Base-by-base conservation (phyloP, 257 asterid species). In the Solanum paucissectum region DNA sequence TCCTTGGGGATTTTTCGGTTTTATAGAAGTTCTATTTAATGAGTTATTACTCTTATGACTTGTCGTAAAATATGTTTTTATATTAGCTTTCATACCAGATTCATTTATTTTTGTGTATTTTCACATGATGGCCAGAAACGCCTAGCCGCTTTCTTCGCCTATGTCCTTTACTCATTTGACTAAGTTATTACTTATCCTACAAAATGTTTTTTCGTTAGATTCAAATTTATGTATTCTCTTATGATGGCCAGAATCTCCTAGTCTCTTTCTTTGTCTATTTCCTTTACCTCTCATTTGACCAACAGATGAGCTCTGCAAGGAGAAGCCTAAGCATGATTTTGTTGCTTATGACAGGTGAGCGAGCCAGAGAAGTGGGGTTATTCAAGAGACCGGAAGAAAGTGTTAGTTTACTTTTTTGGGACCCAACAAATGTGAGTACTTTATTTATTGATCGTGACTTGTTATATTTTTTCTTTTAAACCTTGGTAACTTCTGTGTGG, bases 331-430 rank as follows among this genome's bases (percentile, higher is more conserved):
- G 32, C 87, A 21, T 66, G 3, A 38, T 87, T 88, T 84, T 89
- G 79, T 84, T 87, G 84, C 83, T 76, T 85, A 52, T 93, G 90
- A 84, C 96, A 96, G 99, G 98, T 96, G 87, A 95, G 96, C 72
- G 98, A 94, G 88, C 96, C 99, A 60, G 94, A 92, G 90, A 93
- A 94, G 90, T 96, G 98, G 98, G 97, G 98, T 72, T 94, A 94
- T 90, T 84, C 95, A 16, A 88, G 91, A 88, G 99, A 94, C 89
- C 84, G 87, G 93, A 96, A 93, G 95, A 96, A 96, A 93, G 93
- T 96, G 84, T 91, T 95, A 5, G 99, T 96, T 73, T 90, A 87
- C 90, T 96, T 96, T 89, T 96, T 94, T 90, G 98, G 99, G 86
- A 92, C 95, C 79, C 95, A 90, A 75, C 98, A 96, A 90, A 94